Evolutionary conservation across 148 eudicot species (phyloP).

Genomic region (Camellia sinensis): DNA sequence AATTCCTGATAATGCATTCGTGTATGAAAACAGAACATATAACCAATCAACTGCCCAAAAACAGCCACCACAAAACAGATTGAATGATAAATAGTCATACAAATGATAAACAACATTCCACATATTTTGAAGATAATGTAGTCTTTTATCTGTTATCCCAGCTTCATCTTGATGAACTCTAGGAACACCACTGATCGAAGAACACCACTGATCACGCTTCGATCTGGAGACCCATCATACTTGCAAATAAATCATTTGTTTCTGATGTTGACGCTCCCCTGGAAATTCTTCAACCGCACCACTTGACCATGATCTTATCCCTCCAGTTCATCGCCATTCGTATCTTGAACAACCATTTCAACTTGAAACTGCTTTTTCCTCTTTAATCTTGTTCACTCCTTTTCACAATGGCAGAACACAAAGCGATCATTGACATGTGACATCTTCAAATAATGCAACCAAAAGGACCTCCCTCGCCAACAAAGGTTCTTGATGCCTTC

Average conservation of each 20-base stretch:
- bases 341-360: background rate
- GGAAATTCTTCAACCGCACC: background rate
- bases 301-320: background rate
- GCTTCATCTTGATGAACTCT: background rate
- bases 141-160: background rate
- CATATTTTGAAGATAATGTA: background rate
- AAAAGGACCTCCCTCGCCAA: no score
- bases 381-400: background rate
- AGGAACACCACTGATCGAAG: background rate
- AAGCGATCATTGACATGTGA: no score
- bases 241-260: no score
- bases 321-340: background rate
- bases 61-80: background rate
- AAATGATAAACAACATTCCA: background rate
- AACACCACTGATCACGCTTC: background rate
- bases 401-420: no score
- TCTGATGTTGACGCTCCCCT: background rate
- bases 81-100: background rate
- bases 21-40: no score
- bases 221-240: background rate
- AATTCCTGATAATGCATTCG: no score
- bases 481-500: no score
- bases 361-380: background rate
- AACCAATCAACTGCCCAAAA: background rate
- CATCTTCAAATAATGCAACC: background rate